A percentile compares a stretch with the other conserved stretches of the same genome.
Conservation (phyloP, 345 rosid species). For the Rhizophora mangle region DNA sequence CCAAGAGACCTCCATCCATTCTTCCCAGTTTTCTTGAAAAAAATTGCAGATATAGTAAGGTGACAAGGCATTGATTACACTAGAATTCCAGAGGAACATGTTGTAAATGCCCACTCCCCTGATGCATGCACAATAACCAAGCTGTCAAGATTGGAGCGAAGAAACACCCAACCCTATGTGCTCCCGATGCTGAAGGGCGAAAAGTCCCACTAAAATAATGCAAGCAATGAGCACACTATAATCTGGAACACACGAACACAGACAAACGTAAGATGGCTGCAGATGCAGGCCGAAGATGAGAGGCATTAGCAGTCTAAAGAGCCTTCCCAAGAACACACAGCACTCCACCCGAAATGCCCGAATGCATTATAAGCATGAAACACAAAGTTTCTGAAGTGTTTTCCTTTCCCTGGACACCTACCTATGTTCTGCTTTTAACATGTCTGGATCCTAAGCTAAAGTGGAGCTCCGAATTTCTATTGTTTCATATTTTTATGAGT, state of each 20-base stretch:
- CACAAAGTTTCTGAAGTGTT: too few relatives aligned
- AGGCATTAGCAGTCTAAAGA: too few relatives aligned
- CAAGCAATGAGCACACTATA: constrained; percentile 26
- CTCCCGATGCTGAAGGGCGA: constrained; percentile 48
- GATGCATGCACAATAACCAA: constrained; percentile 40
- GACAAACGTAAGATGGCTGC: neutral
- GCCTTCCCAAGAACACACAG: too few relatives aligned
- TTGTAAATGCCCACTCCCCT: constrained; percentile 40
- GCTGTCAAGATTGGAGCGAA: constrained; percentile 40
- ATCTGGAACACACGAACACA: constrained; percentile 5
- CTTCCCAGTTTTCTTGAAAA: constrained; percentile 52
- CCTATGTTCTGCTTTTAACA: neutral
- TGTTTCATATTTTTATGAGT: neutral
- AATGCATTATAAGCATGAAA: too few relatives aligned
- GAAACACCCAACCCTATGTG: constrained; percentile 39
- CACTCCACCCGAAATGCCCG: too few relatives aligned
- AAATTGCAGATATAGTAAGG: constrained; percentile 37
- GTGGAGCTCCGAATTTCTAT: neutral
- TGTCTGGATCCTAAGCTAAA: neutral
- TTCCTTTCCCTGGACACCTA: too few relatives aligned
- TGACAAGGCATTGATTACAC: constrained; percentile 31
- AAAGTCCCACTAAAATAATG: constrained; percentile 33
- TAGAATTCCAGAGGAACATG: constrained; percentile 38
- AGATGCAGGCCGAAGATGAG: neutral
- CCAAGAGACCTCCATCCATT: constrained; percentile 82